These are phyloP conservation scores for Chytridium lagenaria DNA, from an alignment of 371 early-diverging fungal species.

Conservation along the genomic window DNA sequence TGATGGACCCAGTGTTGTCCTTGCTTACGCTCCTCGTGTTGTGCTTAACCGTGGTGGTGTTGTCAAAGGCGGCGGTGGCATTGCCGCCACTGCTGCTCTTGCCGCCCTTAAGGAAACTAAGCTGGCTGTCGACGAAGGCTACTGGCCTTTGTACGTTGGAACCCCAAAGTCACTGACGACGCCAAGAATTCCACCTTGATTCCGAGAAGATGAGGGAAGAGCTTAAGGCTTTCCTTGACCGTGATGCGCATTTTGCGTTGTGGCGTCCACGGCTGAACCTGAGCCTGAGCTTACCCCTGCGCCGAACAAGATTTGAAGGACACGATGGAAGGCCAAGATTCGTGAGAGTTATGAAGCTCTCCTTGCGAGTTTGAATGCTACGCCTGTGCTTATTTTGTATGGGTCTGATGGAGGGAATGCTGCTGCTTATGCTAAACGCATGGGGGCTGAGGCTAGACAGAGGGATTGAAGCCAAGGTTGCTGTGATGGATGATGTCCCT, in stretches of 20 bases:
- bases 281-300: constrained; percentile 65
- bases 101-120: constrained; percentile 86
- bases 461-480: constrained; percentile 75
- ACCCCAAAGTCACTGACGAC: constrained; percentile 58
- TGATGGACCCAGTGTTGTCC: constrained; percentile 87
- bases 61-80: constrained; percentile 35
- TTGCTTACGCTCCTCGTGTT: constrained; percentile 86
- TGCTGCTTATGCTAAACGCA: constrained; percentile 80
- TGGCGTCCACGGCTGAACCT: constrained; percentile 61
- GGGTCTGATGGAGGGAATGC: constrained; percentile 93
- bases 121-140: constrained; percentile 84
- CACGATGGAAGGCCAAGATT: constrained; percentile 64
- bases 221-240: constrained; percentile 79
- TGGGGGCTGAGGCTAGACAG: constrained; percentile 79
- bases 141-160: constrained; percentile 95
- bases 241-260: constrained; percentile 82
- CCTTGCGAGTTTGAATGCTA: constrained; percentile 70
- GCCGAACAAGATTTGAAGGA: constrained; percentile 56
- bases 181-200: constrained; percentile 75
- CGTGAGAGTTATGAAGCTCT: constrained; percentile 70
- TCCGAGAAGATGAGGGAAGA: constrained; percentile 84
- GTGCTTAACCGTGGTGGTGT: too few species aligned
- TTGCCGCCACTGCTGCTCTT: constrained; percentile 62
- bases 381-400: constrained; percentile 81
- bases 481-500: constrained; percentile 82